Base-by-base conservation (phyloP, 495 filamentous ascomycete genomes). In the Margaritispora aquatica region DNA sequence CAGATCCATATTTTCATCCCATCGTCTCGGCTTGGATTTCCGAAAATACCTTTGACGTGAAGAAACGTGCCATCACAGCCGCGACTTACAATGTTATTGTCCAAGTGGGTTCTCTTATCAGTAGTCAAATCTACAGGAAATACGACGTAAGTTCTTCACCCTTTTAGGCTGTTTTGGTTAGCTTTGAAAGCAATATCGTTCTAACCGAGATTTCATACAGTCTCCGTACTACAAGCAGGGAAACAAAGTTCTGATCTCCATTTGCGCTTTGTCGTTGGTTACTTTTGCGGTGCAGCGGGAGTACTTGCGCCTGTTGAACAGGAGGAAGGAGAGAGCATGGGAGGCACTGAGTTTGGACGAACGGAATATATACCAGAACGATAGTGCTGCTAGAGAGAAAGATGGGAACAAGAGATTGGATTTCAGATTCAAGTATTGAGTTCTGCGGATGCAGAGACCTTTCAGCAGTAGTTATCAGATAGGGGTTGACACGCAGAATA, bases 21-120 rank as follows among this genome's bases (percentile, higher is more conserved):
- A 75, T 78, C 41, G 66, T 73, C 8, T 68, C 71, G 2, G 69
- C 72, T 4, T 76, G 72, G 75, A 74, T 71, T 21, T 72, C 68
- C 15, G 68, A 74, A 61, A 77, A 77, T 62, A 68, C 73, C 2
- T 70, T 71, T 51, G 64, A 72, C 55, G 75, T 77, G 2, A 69
- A 70, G 49, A 74, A 72, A 51, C 65, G 76, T 3, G 67, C 76
- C 1, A 68, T 78, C 17, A 71, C 75, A 19, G 73, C 75, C 0
- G 76, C 76, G 5, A 67, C 68, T 19, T 77, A 78, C 64, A 78
- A 78, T 53, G 72, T 91, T 85, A 75, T 71, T 31, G 83, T 89
- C 2, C 87, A 91, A 66, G 73, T 76, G 0, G 77, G 78, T 22
- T 82, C 74, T 20, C 83, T 89, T 49, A 36, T 51, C 9, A 22